Evolutionary conservation across 192 early-diverging fungal genomes (phyloP), one percentile per base, ranked within the genome.

Genomic region (Helicostylum pulchrum): DNA sequence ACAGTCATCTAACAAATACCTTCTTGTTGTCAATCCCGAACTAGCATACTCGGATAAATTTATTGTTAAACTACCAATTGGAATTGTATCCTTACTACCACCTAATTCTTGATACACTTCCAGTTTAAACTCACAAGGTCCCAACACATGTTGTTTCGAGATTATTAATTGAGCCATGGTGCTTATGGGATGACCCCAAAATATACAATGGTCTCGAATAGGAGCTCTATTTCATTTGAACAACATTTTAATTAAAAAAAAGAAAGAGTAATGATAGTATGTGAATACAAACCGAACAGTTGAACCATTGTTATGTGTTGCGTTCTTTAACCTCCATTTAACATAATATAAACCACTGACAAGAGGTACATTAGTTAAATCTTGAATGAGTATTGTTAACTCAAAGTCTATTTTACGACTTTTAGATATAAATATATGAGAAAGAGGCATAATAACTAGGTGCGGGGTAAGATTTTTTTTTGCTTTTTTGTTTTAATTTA

Each of bases 41-140:
- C 75, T 77, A 14, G 87, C 90, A 67, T 87, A 91, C 66, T 93
- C 90, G 8, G 92, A 83, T n/a, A 95, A 77, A 74, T 92, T 92
- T 53, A 95, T 68, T 6, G 77, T 65, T 32, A 95, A 78, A 39
- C 70, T 72, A 44, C 94, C 94, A 46, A 91, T 75, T 14, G 68
- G 84, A 53, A 83, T 79, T 10, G 84, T 66, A 23, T 75, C 78
- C 66, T 79, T 77, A 34, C 83, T 85, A 32, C 81, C 83, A 57
- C 85, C 86, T 34, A 83, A 71, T 66, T 84, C 84, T 73, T 87
- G 73, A 59, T 53, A 47, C 55, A 95, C 79, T 26, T 76, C 76
- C 14, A 93, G 69, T 32, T 81, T 68, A 11, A 95, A 74, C 73
- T 92, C 91, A 66, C 88, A 92, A 12, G 90, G 88, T 26, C 77